Evolutionary conservation across 495 filamentous ascomycete genomes (phyloP).

Genomic region (Cercophora newfieldiana): DNA sequence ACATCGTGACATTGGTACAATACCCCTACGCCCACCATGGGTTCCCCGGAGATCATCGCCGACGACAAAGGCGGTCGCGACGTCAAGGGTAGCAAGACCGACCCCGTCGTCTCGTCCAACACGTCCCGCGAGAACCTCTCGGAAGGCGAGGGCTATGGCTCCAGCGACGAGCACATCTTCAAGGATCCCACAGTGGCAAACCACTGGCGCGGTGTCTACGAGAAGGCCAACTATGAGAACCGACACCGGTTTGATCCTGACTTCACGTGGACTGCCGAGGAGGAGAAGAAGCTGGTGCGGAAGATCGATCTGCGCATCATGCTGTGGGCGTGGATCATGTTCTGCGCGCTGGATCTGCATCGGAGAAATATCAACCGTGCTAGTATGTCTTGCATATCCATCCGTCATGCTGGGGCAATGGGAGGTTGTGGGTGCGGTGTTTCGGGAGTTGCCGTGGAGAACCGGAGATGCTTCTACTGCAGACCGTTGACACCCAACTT

Average conservation of each 20-base stretch:
- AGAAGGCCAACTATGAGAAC: constrained; percentile 51
- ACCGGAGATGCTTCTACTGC: not conserved
- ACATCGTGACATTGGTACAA: too few relatives aligned
- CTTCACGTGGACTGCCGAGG: constrained; percentile 48
- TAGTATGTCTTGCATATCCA: constrained; percentile 13
- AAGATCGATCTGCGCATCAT: constrained; percentile 40
- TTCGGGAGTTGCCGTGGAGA: not conserved
- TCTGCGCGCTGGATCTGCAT: constrained; percentile 47
- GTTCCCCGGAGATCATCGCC: not conserved
- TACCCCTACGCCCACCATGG: not conserved
- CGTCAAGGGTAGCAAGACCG: not conserved
- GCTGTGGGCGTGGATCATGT: constrained; percentile 43
- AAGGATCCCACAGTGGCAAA: constrained; percentile 29
- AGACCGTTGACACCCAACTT: not conserved
- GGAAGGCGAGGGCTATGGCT: constrained; percentile 34
- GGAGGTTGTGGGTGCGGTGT: not conserved
- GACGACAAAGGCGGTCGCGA: not conserved
- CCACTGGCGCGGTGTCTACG: constrained; percentile 30
- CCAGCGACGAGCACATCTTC: constrained; percentile 36
- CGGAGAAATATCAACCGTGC: constrained; percentile 49
- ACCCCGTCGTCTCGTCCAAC: not conserved
- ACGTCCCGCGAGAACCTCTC: constrained; percentile 16
- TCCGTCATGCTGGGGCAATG: not conserved
- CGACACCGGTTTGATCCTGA: constrained; percentile 57
- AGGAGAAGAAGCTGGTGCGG: constrained; percentile 50